Base-by-base conservation (phyloP, 1,284 basidiomycete genomes). In the Irpex sp. region DNA sequence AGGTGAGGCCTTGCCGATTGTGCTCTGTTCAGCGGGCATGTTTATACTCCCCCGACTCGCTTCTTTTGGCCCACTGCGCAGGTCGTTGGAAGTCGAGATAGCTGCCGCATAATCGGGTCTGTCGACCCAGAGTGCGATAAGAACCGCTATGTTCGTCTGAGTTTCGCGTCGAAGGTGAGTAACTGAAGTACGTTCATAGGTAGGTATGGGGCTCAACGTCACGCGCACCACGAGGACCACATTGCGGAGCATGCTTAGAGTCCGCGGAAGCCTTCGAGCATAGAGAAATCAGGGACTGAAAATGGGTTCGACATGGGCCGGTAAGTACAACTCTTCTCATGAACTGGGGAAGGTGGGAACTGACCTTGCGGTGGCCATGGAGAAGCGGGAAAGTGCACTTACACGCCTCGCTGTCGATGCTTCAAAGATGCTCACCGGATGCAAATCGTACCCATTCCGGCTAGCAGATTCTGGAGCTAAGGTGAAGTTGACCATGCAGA, bases 401-500 rank as follows among this genome's bases (percentile, higher is more conserved):
- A 57, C 60, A 61, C 54, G 58, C 57, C 58, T 54, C 60, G 54
- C 59, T 58, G 61, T 59, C 57, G 51, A 53, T 39, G 58, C 33
- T 33, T 57, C 50, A 19, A 46, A 57, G 47, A 47, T 17, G 35
- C 39, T 17, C n/a, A 21, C 50, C 57, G 50, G 63, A 5, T 37
- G 31, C 37, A 55, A 17, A 55, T 31, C 9, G 47, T 36, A n/a
- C n/a, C 26, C 17, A 15, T 49, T 49, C 53, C 53, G 51, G 51
- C n/a, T 43, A 56, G 19, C 31, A 26, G 31, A 33, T 9, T 15
- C 5, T 36, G 51, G 39, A 43, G 51, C 11, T 57, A 31, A 26
- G 63, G 53, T 59, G 58, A 61, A 57, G 57, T 19, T 33, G 39
- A 39, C 39, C 55, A 65, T 65, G 63, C 53, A 65, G 63, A 65